Percentiles rank a stretch among this genome's conserved stretches.
phyloP scores from a whole-genome alignment of 768 basidiomycete species.

The Pleurotus platypus region DNA sequence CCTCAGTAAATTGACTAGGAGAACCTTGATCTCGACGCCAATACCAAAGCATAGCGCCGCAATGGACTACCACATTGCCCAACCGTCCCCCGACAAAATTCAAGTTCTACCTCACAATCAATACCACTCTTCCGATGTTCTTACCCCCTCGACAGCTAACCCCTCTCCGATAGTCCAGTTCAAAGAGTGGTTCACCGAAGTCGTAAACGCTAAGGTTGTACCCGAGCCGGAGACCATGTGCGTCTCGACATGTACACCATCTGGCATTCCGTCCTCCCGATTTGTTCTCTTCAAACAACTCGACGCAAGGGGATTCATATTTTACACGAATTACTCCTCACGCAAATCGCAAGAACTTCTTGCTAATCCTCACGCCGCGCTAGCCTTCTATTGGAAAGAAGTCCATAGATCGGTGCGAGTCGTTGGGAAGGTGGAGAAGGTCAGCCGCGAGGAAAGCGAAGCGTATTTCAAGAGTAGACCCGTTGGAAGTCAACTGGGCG shows the following conservation, averaged over 20 bases:
- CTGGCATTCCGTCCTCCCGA: slow-evolving; percentile 82
- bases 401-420: slow-evolving; percentile 78
- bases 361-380: slow-evolving; percentile 73
- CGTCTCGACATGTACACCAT: slow-evolving; percentile 65
- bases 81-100: slow-evolving; percentile 49
- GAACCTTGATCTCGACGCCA: too few relatives aligned
- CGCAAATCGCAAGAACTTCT: slow-evolving; percentile 83
- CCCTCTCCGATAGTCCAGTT: slow-evolving; percentile 83
- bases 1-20: too few relatives aligned
- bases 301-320: slow-evolving; percentile 87
- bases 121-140: slow-evolving; percentile 61
- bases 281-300: slow-evolving; percentile 91
- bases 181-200: slow-evolving; percentile 78
- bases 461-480: slow-evolving; percentile 85
- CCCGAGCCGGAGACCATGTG: slow-evolving; percentile 90
- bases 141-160: slow-evolving; percentile 58
- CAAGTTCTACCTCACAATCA: slow-evolving; percentile 73
- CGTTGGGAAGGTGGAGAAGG: slow-evolving; percentile 80
- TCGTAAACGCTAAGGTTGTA: slow-evolving; percentile 48
- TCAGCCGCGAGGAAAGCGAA: slow-evolving; percentile 67
- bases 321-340: slow-evolving; percentile 96
- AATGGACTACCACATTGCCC: slow-evolving; percentile 43
- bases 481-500: slow-evolving; percentile 80
- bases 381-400: slow-evolving; percentile 92
- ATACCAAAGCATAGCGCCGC: neutral